These are phyloP conservation scores for Neurospora sp. DNA, from an alignment of 2,329 filamentous ascomycete genomes.

Conservation along the genomic window DNA sequence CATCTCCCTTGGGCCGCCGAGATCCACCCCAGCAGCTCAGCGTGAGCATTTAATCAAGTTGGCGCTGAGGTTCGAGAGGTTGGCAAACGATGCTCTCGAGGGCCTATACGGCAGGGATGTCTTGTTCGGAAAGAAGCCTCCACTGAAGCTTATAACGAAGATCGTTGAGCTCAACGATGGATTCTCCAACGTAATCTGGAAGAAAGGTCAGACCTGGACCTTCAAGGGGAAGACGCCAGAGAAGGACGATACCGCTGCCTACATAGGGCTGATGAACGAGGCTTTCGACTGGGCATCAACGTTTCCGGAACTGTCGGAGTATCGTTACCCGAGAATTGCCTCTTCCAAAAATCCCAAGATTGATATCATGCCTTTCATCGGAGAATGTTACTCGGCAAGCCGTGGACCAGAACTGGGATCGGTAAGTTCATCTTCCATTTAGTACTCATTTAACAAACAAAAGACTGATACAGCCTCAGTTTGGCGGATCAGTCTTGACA, in stretches of 20 bases:
- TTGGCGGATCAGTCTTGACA: slow-evolving; percentile 30
- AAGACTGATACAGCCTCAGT: slow-evolving; percentile 17
- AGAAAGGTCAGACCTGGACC: neutral
- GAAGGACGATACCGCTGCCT: neutral
- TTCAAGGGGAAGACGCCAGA: neutral
- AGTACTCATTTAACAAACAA: neutral
- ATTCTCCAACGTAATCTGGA: neutral
- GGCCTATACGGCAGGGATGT: slow-evolving; percentile 24
- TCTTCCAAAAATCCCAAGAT: slow-evolving; percentile 1
- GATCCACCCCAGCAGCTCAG: slow-evolving; percentile 22
- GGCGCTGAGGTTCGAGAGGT: slow-evolving; percentile 20
- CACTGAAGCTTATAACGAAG: slow-evolving; percentile 28
- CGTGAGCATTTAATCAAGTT: slow-evolving; percentile 26
- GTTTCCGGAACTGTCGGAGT: slow-evolving; percentile 18
- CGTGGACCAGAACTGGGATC: slow-evolving; percentile 48
- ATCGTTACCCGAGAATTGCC: slow-evolving; percentile 14
- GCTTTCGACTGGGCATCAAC: neutral
- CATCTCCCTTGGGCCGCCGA: slow-evolving; percentile 21
- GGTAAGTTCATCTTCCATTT: slow-evolving; percentile 14
- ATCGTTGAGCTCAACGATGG: slow-evolving; percentile 24
- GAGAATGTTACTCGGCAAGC: slow-evolving; percentile 29
- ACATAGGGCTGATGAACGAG: slow-evolving; percentile 23
- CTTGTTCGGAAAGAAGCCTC: slow-evolving; percentile 19
- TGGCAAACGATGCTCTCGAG: slow-evolving; percentile 24
- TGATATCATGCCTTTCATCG: slow-evolving; percentile 36